Evolutionary conservation across 768 basidiomycete species (phyloP), one percentile per base, ranked within the genome.

Genomic region (Clathrus columnatus): DNA sequence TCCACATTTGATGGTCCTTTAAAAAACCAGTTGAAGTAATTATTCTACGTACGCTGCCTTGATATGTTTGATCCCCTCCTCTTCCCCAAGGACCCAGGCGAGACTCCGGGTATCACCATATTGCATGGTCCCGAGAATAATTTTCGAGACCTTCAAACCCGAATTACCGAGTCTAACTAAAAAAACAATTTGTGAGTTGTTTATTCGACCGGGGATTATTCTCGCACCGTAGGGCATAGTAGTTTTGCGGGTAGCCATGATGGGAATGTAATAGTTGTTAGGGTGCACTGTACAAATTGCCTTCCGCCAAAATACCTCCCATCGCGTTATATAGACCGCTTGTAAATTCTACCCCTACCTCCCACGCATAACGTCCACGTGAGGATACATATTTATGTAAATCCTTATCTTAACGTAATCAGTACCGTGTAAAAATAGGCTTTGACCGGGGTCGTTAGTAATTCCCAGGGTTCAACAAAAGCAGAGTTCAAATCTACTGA

Each of bases 61-160:
- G 29, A 81, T 70, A 52, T 80, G 73, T 50, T 79, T 61, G 7
- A 75, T 50, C 0, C 71, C 67, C 50, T 74, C 67, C 50, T 76
- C 75, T 57, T 79, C 76, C 1, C 70, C 72, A 24, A 77, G 59
- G 7, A 81, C 72, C 81, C 80, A 82, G 20, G 41, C 41, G 60
- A 78, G 74, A 78, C 82, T 83, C 14, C 76, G 70, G 11, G 74
- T 68, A 11, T 63, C 64, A 21, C 77, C 82, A 60, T 82, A 84
- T n/a, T 72, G 70, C 82, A 83, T 81, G 30, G 74, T 75, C 1
- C 84, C 85, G 0, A 86, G 70, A 42, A 85, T 83, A 48, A 85
- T 72, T 66, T 75, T 79, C 23, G 83, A 84, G 0, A 86, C 75
- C 63, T 84, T 79, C 36, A 82, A 66, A 2, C 82, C 83, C 0